These are phyloP conservation scores for Centrapalus pauciflorus DNA, from an alignment of 129 eudicot genomes.

Conservation along the genomic window DNA sequence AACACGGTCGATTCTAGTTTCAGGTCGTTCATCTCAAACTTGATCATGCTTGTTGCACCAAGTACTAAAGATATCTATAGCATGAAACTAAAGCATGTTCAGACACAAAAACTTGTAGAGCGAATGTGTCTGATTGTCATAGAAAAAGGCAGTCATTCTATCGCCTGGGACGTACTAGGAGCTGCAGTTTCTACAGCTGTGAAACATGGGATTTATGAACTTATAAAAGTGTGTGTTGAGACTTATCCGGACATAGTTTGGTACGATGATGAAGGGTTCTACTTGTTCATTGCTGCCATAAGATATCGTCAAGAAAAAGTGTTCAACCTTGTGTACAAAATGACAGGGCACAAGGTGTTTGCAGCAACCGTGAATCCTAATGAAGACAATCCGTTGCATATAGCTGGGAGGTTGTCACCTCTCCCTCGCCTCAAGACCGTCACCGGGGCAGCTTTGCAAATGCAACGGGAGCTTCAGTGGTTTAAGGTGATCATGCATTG, in stretches of 20 bases:
- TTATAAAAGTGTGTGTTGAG: slow-evolving; percentile 13
- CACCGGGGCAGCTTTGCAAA: slow-evolving; percentile 25
- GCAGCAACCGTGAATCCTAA: slow-evolving; percentile 8
- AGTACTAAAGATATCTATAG: slow-evolving; percentile 15
- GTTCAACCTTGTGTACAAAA: slow-evolving; percentile 20
- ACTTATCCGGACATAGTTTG: slow-evolving; percentile 21
- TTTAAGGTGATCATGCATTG: slow-evolving; percentile 21
- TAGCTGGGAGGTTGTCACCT: slow-evolving; percentile 14
- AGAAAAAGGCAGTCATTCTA: slow-evolving; percentile 13
- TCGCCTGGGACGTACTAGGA: slow-evolving; percentile 27
- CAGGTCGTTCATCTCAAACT: slow-evolving; percentile 1
- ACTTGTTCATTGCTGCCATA: slow-evolving; percentile 24
- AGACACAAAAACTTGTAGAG: slow-evolving; percentile 23
- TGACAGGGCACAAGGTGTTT: slow-evolving; percentile 16
- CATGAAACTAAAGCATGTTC: slow-evolving; percentile 17
- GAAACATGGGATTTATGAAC: slow-evolving; percentile 21
- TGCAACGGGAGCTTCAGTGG: slow-evolving; percentile 41
- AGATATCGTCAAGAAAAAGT: slow-evolving; percentile 30
- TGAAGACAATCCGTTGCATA: slow-evolving; percentile 11
- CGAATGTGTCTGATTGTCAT: slow-evolving; percentile 21
- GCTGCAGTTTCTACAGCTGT: slow-evolving; percentile 28
- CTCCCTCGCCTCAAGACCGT: background rate
- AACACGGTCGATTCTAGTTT: background rate
- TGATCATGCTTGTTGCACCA: slow-evolving; percentile 11
- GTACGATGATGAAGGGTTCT: slow-evolving; percentile 19